phyloP scores from a whole-genome alignment of 192 early-diverging fungal species.

The Cladochytrium replicatum region DNA sequence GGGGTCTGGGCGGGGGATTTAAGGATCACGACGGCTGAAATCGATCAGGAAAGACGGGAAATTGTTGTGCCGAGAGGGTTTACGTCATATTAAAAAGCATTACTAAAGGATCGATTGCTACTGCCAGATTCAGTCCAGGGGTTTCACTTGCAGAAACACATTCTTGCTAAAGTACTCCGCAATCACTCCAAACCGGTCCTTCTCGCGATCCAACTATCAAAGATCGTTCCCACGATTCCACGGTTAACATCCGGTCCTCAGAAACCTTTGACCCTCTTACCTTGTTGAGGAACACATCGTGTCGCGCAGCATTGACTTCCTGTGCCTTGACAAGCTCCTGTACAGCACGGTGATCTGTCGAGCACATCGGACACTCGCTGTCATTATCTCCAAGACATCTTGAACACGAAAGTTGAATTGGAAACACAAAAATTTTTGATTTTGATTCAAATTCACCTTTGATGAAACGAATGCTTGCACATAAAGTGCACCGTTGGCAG shows the following conservation, averaged over 20 bases:
- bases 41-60: too few species aligned
- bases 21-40: too few species aligned
- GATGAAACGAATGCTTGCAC: slow-evolving; percentile 93
- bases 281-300: slow-evolving; percentile 74
- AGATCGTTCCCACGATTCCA: slow-evolving; percentile 3
- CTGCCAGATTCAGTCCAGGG: not conserved
- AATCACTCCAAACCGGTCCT: slow-evolving; percentile 80
- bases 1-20: too few species aligned
- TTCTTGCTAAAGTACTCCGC: slow-evolving; percentile 88
- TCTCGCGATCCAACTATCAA: slow-evolving; percentile 17
- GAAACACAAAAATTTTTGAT: not conserved
- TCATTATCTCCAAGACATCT: slow-evolving; percentile 41
- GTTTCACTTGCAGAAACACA: slow-evolving; percentile 35
- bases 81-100: too few species aligned
- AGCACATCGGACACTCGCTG: slow-evolving; percentile 53
- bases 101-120: too few species aligned
- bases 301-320: slow-evolving; percentile 61
- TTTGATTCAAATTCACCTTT: slow-evolving; percentile 61
- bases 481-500: slow-evolving; percentile 87
- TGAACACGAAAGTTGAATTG: not conserved
- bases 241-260: not conserved
- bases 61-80: too few species aligned
- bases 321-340: slow-evolving; percentile 68
- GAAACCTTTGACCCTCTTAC: slow-evolving; percentile 17
- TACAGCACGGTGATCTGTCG: slow-evolving; percentile 74